Base-by-base conservation (phyloP, 2,329 filamentous ascomycete genomes). In the Aspergillus flavus region DNA sequence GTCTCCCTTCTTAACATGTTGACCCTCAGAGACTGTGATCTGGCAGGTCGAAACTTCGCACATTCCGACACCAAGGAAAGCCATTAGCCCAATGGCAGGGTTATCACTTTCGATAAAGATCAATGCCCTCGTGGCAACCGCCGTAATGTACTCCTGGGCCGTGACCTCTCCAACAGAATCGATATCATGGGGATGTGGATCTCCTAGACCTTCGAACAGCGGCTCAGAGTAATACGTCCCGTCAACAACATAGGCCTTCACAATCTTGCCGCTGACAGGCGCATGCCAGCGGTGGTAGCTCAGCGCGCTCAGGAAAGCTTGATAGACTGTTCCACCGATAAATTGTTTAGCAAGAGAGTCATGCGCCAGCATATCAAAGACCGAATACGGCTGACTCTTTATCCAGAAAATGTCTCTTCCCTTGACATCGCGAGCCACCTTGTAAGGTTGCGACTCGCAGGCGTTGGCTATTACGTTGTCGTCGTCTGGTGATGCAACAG, bases 1-100 rank as follows among this genome's bases (percentile, higher is more conserved):
- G 5, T 92, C 85, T 1, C 91, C 91, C 81, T 92, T 93, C 58
- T 81, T 81, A 19, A 93, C 72, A 58, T 83, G 82, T 72, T 92
- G 83, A 0, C 89, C 90, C 71, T 88, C 85, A 68, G 82, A 82
- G 12, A 91, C 89, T 0, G 86, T 90, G 56, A 91, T 87, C 58
- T 92, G 89, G 70, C 90, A 92, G 0, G 89, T 88, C 62, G 85
- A 89, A 14, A 93, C 90, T 76, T 94, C 91, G 48, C 87, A 88
- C 91, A 93, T 93, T 1, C 91, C 91, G 4, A 93, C 84, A 1
- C 85, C 87, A 14, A 93, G 79, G 66, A 93, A 90, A 0, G 84
- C 88, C 82, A 93, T 85, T 36, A 93, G 77, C 0, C 91, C 91
- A 43, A 93, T 87, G 1, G 81, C 81, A 66, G 74, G 73, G 21